Conservation (phyloP, 202 grass and related monocot species). For the Panicum virgatum region DNA sequence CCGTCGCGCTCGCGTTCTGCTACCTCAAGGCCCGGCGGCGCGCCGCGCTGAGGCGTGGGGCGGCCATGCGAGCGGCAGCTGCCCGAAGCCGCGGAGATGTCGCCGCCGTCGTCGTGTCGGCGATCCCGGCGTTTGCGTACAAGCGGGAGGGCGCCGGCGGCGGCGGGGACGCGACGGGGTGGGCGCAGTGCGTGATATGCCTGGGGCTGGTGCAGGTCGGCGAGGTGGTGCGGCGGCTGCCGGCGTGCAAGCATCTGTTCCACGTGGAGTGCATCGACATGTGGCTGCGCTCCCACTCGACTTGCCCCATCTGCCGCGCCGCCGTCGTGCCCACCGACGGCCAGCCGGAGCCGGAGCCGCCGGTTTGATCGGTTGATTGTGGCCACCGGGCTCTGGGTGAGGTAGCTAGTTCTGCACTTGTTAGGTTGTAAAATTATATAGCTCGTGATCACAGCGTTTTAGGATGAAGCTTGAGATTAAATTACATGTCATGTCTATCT, state of each 20-base stretch:
- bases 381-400: background rate
- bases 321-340: slow-evolving; percentile 3
- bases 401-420: background rate
- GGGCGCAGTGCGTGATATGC: slow-evolving; percentile 58
- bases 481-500: background rate
- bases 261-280: slow-evolving; percentile 43
- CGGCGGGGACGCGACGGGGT: slow-evolving; percentile 15
- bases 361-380: slow-evolving; percentile 20
- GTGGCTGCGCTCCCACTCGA: slow-evolving; percentile 42
- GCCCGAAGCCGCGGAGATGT: background rate
- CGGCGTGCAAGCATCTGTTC: slow-evolving; percentile 45
- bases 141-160: slow-evolving; percentile 2
- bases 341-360: background rate
- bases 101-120: background rate
- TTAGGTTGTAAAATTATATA: background rate
- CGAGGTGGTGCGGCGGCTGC: slow-evolving; percentile 50
- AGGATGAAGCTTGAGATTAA: background rate
- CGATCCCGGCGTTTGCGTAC: slow-evolving; percentile 44
- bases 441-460: background rate
- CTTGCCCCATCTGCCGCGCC: slow-evolving; percentile 51
- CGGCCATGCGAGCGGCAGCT: background rate
- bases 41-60: background rate
- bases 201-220: slow-evolving; percentile 45
- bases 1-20: slow-evolving; percentile 13
- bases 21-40: slow-evolving; percentile 25